A percentile compares a stretch with the other conserved stretches of the same genome.
phyloP scores from a whole-genome alignment of 352 stramenopile species.

The Phytopythium mirpurense region DNA sequence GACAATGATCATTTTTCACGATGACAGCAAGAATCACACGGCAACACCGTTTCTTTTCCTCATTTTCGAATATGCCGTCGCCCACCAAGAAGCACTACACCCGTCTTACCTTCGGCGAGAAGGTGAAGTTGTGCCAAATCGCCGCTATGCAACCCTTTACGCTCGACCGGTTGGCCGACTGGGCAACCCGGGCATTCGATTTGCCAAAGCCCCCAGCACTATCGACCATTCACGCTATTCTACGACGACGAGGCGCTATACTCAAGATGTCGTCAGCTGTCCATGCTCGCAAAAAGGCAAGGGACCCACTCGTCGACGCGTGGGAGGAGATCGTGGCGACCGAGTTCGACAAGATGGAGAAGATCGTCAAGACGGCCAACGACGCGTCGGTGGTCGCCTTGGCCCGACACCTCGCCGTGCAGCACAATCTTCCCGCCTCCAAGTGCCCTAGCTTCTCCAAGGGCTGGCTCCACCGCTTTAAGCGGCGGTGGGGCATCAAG shows the following conservation, averaged over 20 bases:
- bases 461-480: conserved; percentile 12
- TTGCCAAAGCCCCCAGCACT: background rate
- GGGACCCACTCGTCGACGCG: background rate
- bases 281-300: background rate
- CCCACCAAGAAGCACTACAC: background rate
- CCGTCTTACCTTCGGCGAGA: conserved; percentile 1
- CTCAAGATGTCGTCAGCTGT: background rate
- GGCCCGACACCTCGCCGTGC: background rate
- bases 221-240: background rate
- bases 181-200: background rate
- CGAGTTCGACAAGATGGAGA: background rate
- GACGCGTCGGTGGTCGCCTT: background rate
- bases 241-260: too few species aligned
- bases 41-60: too few species aligned
- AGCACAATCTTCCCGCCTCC: background rate
- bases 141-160: background rate
- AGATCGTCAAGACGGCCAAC: background rate
- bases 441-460: background rate
- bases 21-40: too few species aligned
- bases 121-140: background rate
- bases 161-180: background rate
- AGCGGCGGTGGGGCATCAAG: conserved; percentile 5
- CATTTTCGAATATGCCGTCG: too few species aligned
- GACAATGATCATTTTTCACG: too few species aligned
- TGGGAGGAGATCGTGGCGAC: background rate